phyloP scores from a whole-genome alignment of 805 yeast species.

The Cyberlindnera mrakii region DNA sequence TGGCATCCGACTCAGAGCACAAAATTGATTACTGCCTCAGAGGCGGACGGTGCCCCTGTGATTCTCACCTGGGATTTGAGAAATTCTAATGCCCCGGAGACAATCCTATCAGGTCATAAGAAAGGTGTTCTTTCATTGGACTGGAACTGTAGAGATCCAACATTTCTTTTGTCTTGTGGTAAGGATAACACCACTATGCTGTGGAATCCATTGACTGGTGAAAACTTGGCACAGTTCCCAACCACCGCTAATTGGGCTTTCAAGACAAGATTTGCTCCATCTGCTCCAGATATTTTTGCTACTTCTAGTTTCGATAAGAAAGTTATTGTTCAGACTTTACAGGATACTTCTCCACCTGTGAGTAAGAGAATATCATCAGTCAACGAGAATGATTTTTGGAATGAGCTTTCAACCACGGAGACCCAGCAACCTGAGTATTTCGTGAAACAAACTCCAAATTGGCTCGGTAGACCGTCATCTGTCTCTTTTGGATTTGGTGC shows the following conservation, averaged over 20 bases:
- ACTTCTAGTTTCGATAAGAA: conserved; percentile 84
- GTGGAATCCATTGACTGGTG: conserved; percentile 84
- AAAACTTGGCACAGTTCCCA: conserved; percentile 79
- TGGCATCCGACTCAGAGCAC: conserved; percentile 96
- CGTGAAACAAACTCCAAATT: conserved; percentile 77
- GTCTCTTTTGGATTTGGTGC: conserved; percentile 95
- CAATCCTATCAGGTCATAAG: conserved; percentile 68
- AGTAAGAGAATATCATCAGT: conserved; percentile 35
- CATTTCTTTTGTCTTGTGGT: conserved; percentile 80
- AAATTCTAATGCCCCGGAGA: conserved; percentile 87
- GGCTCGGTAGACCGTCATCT: conserved; percentile 72
- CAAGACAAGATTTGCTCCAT: conserved; percentile 81
- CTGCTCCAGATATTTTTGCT: conserved; percentile 84
- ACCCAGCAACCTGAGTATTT: conserved; percentile 69
- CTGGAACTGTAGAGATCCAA: conserved; percentile 85
- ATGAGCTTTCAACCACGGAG: conserved; percentile 59
- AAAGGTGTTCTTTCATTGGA: conserved; percentile 87
- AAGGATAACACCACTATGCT: conserved; percentile 81
- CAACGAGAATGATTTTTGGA: conserved; percentile 83
- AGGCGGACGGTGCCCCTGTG: conserved; percentile 71
- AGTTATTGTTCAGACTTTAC: conserved; percentile 75
- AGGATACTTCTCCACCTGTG: conserved; percentile 68
- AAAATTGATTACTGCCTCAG: conserved; percentile 81
- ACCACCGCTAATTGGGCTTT: conserved; percentile 92
- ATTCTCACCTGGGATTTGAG: conserved; percentile 91